Base-by-base conservation (phyloP, 768 basidiomycete species). In the Crepidotus variabilis region DNA sequence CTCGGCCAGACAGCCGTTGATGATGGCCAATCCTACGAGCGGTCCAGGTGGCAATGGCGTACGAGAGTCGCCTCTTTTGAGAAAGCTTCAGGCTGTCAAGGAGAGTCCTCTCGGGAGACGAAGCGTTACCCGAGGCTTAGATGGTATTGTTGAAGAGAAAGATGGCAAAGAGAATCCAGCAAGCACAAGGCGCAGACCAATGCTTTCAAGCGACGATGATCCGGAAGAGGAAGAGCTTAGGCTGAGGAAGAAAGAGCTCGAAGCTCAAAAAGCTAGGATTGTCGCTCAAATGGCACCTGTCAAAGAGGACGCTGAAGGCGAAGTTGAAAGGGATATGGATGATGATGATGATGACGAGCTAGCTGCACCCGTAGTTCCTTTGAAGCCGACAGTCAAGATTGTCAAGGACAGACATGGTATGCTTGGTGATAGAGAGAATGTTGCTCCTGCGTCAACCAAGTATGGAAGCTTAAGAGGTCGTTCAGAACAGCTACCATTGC, bases 201-300 rank as follows among this genome's bases (percentile, higher is more conserved):
- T 52, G 22, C 20, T 47, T 34, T 60, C 52, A n/a, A 66, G 60
- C 49, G 67, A 64, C 49, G 67, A 69, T 36, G 72, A 75, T 51
- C 70, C 73, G 39, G 73, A 74, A 50, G 71, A 71, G 52, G 73
- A 74, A 58, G 72, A 74, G 51, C 60, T 67, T 58, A 64, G 75
- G 50, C 59, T 65, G 60, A 75, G 74, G 68, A 81, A 76, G 73
- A 89, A 92, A 71, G 92, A 93, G 71, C 74, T 95, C 35, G 93
- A 93, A 68, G 83, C 84, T 10, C 94, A 94, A 73, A 96, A 96
- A 72, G 93, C 93, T 49, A 79, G 93, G 54, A 94, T 96, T 57
- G 94, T 96, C 1, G 90, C 92, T 50, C 92, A 95, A 75, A 95
- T 95, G 93, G 91, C 85, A 2, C 88, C 88, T 21, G 76, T 77